Evolutionary conservation across 2,329 filamentous ascomycete species (phyloP).

Genomic region (Endothia cerciana): DNA sequence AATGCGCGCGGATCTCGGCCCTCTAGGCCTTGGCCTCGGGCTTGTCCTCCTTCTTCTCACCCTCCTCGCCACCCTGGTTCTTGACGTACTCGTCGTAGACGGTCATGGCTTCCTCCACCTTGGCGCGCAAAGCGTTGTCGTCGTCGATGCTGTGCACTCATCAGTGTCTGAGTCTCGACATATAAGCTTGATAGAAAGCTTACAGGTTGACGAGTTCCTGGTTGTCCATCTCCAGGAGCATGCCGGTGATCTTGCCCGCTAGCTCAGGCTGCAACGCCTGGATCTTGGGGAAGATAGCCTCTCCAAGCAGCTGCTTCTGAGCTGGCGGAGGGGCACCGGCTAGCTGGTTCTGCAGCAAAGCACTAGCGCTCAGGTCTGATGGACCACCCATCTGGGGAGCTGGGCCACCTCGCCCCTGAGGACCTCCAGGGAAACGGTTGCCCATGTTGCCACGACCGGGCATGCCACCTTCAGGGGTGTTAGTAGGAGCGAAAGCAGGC

Average conservation of each 20-base stretch:
- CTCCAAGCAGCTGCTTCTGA: constrained; percentile 98
- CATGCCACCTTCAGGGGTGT: constrained; percentile 49
- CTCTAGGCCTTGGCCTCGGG: constrained; percentile 56
- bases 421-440: constrained; percentile 43
- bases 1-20: constrained; percentile 15
- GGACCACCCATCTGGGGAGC: constrained; percentile 40
- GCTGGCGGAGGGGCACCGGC: constrained; percentile 63
- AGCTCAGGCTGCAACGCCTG: constrained; percentile 91
- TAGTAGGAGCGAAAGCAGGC: constrained; percentile 62
- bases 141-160: constrained; percentile 74
- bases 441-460: constrained; percentile 40
- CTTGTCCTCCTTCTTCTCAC: constrained; percentile 54
- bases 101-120: constrained; percentile 95
- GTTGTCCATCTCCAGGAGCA: constrained; percentile 99
- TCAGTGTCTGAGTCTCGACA: constrained; percentile 28
- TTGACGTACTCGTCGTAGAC: constrained; percentile 99
- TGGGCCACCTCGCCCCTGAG: constrained; percentile 54
- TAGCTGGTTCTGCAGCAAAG: constrained; percentile 62
- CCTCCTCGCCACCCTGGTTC: constrained; percentile 58
- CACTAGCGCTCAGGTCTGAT: constrained; percentile 45
- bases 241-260: constrained; percentile 98
- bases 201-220: constrained; percentile 91
- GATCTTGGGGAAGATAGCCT: constrained; percentile 99
- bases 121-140: constrained; percentile 83
- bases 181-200: constrained; percentile 50